Percentiles rank a stretch among this genome's conserved stretches.
phyloP scores from a whole-genome alignment of 2,329 filamentous ascomycete species.

The Talaromyces rugulosus region DNA sequence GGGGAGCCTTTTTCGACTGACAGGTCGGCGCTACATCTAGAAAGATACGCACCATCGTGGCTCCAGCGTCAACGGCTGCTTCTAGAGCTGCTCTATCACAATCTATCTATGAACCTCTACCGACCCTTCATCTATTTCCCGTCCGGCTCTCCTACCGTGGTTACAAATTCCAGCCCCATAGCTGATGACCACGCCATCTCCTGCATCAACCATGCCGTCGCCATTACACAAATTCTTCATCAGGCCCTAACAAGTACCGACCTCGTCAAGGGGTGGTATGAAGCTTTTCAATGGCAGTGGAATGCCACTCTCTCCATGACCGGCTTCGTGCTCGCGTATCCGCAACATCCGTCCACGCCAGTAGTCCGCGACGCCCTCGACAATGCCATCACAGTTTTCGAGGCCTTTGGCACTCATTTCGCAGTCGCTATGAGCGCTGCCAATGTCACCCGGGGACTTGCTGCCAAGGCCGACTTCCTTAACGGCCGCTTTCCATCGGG shows the following conservation, averaged over 20 bases:
- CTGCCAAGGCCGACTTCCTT: slow-evolving; percentile 25
- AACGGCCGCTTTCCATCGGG: slow-evolving; percentile 13
- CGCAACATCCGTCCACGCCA: slow-evolving; percentile 23
- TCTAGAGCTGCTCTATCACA: slow-evolving; percentile 41
- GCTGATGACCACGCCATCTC: slow-evolving; percentile 24
- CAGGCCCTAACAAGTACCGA: slow-evolving; percentile 29
- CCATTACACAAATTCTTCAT: slow-evolving; percentile 36
- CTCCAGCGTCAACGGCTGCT: slow-evolving; percentile 41
- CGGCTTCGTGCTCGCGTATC: slow-evolving; percentile 40
- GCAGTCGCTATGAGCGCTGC: slow-evolving; percentile 31
- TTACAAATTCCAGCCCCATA: slow-evolving; percentile 13
- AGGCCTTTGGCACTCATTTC: slow-evolving; percentile 32
- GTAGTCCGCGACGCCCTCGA: slow-evolving; percentile 32
- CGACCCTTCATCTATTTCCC: slow-evolving; percentile 39
- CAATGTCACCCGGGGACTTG: slow-evolving; percentile 27
- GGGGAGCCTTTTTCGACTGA: slow-evolving; percentile 38
- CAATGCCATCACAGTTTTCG: slow-evolving; percentile 32
- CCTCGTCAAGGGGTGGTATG: slow-evolving; percentile 35
- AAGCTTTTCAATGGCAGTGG: slow-evolving; percentile 44
- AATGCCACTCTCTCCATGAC: slow-evolving; percentile 38
- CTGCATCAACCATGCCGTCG: slow-evolving; percentile 33
- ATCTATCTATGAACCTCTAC: slow-evolving; percentile 34
- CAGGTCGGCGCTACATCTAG: slow-evolving; percentile 28
- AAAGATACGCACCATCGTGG: slow-evolving; percentile 37
- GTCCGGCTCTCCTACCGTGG: not conserved